A percentile compares a stretch with the other conserved stretches of the same genome.
Conservation (phyloP, 306 rosid species). For the Calophaca sinica region DNA sequence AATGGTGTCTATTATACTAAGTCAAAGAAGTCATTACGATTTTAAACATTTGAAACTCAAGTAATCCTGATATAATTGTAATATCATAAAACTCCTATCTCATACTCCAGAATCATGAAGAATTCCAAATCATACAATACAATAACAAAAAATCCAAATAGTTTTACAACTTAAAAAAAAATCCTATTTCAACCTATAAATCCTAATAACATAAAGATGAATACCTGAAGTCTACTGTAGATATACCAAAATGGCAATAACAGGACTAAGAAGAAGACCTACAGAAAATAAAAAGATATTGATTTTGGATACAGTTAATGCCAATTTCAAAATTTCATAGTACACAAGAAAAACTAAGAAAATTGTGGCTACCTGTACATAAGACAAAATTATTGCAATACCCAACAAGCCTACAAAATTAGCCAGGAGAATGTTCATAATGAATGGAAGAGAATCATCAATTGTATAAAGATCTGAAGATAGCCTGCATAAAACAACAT, state of each 20-base stretch:
- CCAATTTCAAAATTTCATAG: slow-evolving; percentile 30
- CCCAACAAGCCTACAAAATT: slow-evolving; percentile 93
- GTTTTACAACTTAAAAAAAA: slow-evolving; percentile 24
- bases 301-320: slow-evolving; percentile 20
- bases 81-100: slow-evolving; percentile 9
- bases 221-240: slow-evolving; percentile 96
- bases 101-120: slow-evolving; percentile 17
- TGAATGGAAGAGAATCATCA: slow-evolving; percentile 97
- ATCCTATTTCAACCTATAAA: no score
- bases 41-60: slow-evolving; percentile 41
- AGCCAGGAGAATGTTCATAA: slow-evolving; percentile 93
- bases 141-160: slow-evolving; percentile 37
- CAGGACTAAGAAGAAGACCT: slow-evolving; percentile 87
- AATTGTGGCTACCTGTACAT: slow-evolving; percentile 73
- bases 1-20: slow-evolving; percentile 29
- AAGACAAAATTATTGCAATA: slow-evolving; percentile 80
- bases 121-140: slow-evolving; percentile 27
- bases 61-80: slow-evolving; percentile 26
- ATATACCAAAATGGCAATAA: slow-evolving; percentile 91
- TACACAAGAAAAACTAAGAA: slow-evolving; percentile 28
- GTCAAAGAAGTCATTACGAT: slow-evolving; percentile 20
- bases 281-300: slow-evolving; percentile 39
- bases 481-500: slow-evolving; percentile 63
- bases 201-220: slow-evolving; percentile 28
- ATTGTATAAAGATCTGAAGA: slow-evolving; percentile 97